These are phyloP conservation scores for Xylariaceae sp. DNA, from an alignment of 2,329 filamentous ascomycete species.

Conservation along the genomic window DNA sequence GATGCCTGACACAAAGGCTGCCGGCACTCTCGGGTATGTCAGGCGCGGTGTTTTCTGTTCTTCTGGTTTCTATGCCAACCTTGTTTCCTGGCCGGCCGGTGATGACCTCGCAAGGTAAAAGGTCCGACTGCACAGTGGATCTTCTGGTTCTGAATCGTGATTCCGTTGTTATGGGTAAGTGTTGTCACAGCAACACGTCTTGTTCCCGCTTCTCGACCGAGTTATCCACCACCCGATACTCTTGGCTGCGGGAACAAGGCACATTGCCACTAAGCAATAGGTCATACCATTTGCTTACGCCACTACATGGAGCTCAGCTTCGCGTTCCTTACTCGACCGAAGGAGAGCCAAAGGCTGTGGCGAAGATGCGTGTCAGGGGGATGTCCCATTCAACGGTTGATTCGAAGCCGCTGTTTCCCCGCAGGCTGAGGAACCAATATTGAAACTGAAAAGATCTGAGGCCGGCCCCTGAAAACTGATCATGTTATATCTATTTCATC, in stretches of 20 bases:
- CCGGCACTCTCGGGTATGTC: slow-evolving; percentile 8
- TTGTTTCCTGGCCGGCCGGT: slow-evolving; percentile 32
- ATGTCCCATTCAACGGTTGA: slow-evolving; percentile 16
- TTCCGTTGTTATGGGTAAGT: slow-evolving; percentile 23
- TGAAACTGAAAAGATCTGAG: slow-evolving; percentile 76
- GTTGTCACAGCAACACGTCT: slow-evolving; percentile 26
- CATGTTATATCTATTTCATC: not conserved
- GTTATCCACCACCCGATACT: slow-evolving; percentile 11
- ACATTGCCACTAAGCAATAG: slow-evolving; percentile 14
- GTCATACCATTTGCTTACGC: slow-evolving; percentile 28
- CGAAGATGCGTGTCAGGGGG: slow-evolving; percentile 36
- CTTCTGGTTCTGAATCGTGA: slow-evolving; percentile 37
- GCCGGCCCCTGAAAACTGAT: slow-evolving; percentile 29
- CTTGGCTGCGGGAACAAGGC: slow-evolving; percentile 12
- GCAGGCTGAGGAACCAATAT: slow-evolving; percentile 44
- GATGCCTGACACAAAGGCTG: not conserved
- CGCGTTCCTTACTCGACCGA: slow-evolving; percentile 37
- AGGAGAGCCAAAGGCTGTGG: slow-evolving; percentile 56
- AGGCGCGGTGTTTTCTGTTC: slow-evolving; percentile 4
- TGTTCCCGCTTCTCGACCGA: slow-evolving; percentile 5
- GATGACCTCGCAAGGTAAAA: slow-evolving; percentile 45
- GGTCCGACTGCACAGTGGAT: slow-evolving; percentile 38
- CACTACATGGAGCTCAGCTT: slow-evolving; percentile 50
- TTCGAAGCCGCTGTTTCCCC: slow-evolving; percentile 47
- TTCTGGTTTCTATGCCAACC: not conserved